Evolutionary conservation across 306 rosid genomes (phyloP), one percentile per base, ranked within the genome.

Genomic region (Pachyrhizus erosus): DNA sequence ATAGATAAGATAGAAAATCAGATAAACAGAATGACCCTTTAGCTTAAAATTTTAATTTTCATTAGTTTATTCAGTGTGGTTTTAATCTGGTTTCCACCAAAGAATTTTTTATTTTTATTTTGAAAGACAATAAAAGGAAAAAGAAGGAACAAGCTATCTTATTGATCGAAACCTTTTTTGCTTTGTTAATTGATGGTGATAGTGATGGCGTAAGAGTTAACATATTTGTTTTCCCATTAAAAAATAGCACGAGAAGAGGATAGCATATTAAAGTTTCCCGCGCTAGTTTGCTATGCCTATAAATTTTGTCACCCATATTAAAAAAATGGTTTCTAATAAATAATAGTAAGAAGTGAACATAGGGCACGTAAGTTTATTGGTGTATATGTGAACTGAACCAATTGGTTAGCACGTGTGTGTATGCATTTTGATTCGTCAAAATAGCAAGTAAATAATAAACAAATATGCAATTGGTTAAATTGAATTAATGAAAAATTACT

Each of bases 1-100:
- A 71, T n/a, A 45, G 45, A 78, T 1, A 79, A 13, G 14, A 23
- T 45, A 55, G 39, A 12, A 7, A 70, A 14, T 9, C 45, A 73
- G 5, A 18, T 7, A 33, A 62, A 43, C 31, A 24, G 68, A 40
- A 66, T 51, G 76, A 11, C 21, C 48, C 45, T 78, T 70, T 37
- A 57, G 62, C 70, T 61, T 20, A 27, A 55, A 68, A 42, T 31
- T 65, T 2, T 68, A 21, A 13, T 76, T 3, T 43, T 43, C 31
- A 73, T 66, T 82, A 54, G 67, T 82, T 64, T 82, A 82, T 67
- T 67, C 11, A 15, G 15, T 42, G 37, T 40, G 82, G n/a, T 57
- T 68, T 46, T 49, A 72, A 24, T 10, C 54, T 76, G 69, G 49
- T 67, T 75, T 43, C 37, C 70, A 74, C 84, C 66, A 4, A 73